These are phyloP conservation scores for Porodaedalea pini DNA, from an alignment of 1,284 basidiomycete genomes.

Conservation along the genomic window DNA sequence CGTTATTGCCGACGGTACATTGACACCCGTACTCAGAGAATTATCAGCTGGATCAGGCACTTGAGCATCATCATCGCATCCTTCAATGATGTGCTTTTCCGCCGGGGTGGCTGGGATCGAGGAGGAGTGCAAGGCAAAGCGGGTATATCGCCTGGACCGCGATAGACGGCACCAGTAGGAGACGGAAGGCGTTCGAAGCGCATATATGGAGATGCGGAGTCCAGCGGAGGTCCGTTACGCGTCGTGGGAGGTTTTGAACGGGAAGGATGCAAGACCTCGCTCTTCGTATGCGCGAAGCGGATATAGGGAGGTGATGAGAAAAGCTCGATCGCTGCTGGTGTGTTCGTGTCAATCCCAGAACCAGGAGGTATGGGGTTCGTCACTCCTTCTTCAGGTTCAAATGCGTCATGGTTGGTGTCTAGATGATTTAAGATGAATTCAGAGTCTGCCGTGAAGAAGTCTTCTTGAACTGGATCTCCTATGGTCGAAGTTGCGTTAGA, in stretches of 20 bases:
- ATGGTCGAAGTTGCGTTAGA: neutral
- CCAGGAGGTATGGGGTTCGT: neutral
- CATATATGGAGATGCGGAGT: neutral
- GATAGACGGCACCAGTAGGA: too few relatives aligned
- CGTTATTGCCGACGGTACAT: neutral
- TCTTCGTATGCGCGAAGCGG: neutral
- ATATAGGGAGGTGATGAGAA: constrained; percentile 2
- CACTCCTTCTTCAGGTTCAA: too few relatives aligned
- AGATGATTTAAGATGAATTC: neutral
- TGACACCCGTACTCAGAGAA: too few relatives aligned
- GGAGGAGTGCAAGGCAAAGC: neutral
- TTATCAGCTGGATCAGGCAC: too few relatives aligned
- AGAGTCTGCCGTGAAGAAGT: neutral
- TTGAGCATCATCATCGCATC: neutral
- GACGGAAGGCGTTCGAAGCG: neutral
- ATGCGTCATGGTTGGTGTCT: neutral
- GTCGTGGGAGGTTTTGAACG: neutral
- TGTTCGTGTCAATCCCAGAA: neutral
- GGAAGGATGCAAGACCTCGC: neutral
- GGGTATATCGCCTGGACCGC: neutral
- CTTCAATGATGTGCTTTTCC: neutral
- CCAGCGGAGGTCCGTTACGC: neutral
- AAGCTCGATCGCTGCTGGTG: neutral
- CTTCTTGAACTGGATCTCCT: neutral
- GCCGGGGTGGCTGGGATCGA: neutral